Evolutionary conservation across 805 yeast species (phyloP).

Genomic region (Citeromyces matritensis): DNA sequence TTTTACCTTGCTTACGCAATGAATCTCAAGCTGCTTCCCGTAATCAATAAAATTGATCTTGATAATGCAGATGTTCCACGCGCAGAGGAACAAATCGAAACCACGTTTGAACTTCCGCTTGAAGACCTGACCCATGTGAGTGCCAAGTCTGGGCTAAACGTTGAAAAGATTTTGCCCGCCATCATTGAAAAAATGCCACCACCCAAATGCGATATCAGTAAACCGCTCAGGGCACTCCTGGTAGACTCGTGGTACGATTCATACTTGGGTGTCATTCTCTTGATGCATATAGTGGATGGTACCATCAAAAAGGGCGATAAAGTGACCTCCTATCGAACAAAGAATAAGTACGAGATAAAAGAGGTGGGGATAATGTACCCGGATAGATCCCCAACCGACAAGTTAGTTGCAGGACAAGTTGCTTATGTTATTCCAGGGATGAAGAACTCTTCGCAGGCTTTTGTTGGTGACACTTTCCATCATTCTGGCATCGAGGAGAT

Average conservation of each 20-base stretch:
- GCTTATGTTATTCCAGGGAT: conserved; percentile 93
- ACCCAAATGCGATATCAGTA: conserved; percentile 40
- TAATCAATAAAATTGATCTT: conserved; percentile 82
- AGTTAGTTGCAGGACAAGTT: conserved; percentile 78
- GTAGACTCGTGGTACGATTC: conserved; percentile 98
- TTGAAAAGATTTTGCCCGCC: conserved; percentile 65
- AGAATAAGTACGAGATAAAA: conserved; percentile 67
- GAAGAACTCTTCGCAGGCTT: conserved; percentile 75
- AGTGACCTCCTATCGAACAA: conserved; percentile 64
- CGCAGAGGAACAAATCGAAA: conserved; percentile 74
- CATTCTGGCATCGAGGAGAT: conserved; percentile 36
- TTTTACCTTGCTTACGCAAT: conserved; percentile 80
- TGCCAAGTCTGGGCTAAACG: conserved; percentile 83
- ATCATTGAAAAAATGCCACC: conserved; percentile 71
- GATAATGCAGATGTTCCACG: conserved; percentile 74
- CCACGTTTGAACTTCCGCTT: conserved; percentile 64
- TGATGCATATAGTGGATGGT: conserved; percentile 82
- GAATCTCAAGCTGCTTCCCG: conserved; percentile 72
- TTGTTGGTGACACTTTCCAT: conserved; percentile 83
- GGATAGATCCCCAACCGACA: conserved; percentile 51
- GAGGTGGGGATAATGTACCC: conserved; percentile 97
- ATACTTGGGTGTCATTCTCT: conserved; percentile 78
- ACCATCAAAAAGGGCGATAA: conserved; percentile 56
- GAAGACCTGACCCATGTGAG: conserved; percentile 73
- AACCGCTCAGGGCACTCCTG: conserved; percentile 57